Conservation (phyloP, 129 eudicot genomes). For the Lactuca sativa region DNA sequence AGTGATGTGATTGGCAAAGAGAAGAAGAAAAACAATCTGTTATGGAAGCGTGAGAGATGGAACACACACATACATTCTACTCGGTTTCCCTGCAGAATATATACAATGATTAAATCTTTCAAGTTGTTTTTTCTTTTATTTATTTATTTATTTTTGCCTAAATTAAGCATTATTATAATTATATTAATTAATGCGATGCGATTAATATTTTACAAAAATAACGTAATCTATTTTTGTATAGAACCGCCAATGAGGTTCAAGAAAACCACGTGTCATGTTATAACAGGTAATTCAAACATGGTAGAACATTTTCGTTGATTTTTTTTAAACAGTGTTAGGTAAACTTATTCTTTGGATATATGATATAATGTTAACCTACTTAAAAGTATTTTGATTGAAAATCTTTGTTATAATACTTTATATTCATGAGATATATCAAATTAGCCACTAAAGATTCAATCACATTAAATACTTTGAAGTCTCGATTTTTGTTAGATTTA, state of each 20-base stretch:
- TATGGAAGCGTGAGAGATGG: conserved; percentile 1
- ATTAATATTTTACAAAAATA: not conserved
- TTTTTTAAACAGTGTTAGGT: not conserved
- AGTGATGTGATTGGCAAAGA: conserved; percentile 11
- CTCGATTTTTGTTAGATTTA: too few relatives aligned
- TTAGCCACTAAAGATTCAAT: too few relatives aligned
- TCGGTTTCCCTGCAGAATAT: conserved; percentile 17
- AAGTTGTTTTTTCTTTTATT: too few relatives aligned
- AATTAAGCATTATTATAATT: not conserved
- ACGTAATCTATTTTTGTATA: not conserved
- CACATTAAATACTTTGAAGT: too few relatives aligned
- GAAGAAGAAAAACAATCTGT: conserved; percentile 2
- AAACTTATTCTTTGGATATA: too few relatives aligned
- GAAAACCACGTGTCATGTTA: conserved; percentile 6
- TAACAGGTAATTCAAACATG: conserved; percentile 7
- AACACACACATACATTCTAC: conserved; percentile 20
- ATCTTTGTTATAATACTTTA: too few relatives aligned
- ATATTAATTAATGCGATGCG: not conserved
- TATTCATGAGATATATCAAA: too few relatives aligned
- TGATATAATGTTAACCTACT: not conserved
- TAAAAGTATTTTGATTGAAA: too few relatives aligned
- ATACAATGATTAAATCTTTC: not conserved
- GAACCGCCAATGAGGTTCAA: conserved; percentile 1
- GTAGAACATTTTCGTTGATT: not conserved
- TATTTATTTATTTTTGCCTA: not conserved